Evolutionary conservation across 2,329 filamentous ascomycete species (phyloP).

Genomic region (Ceratocystis harringtonii): DNA sequence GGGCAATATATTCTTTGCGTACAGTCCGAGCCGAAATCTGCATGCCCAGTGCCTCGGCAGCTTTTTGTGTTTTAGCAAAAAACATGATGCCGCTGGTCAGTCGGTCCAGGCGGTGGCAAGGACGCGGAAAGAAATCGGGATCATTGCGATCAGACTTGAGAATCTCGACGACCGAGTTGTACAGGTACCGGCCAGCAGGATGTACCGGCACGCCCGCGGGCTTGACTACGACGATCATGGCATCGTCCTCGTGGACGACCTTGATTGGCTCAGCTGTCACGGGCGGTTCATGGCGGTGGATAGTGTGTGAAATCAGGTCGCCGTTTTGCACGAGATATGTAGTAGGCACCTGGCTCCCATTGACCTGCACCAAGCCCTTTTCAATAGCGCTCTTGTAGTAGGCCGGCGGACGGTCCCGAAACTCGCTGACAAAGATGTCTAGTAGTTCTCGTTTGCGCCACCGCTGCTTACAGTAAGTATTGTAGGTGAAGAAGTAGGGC

Average conservation of each 20-base stretch:
- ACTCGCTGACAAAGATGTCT: conserved; percentile 83
- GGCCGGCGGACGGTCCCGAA: conserved; percentile 68
- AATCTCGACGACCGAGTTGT: conserved; percentile 88
- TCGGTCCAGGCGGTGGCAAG: conserved; percentile 87
- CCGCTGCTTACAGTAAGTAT: conserved; percentile 84
- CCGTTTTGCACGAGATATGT: conserved; percentile 70
- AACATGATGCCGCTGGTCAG: conserved; percentile 98
- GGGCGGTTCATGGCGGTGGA: conserved; percentile 91
- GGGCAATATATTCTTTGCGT: conserved; percentile 86
- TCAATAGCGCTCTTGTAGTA: conserved; percentile 84
- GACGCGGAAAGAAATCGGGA: conserved; percentile 39
- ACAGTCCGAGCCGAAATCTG: conserved; percentile 72
- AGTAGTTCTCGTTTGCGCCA: conserved; percentile 73
- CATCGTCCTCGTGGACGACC: conserved; percentile 79
- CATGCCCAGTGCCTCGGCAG: conserved; percentile 59
- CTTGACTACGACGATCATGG: conserved; percentile 94
- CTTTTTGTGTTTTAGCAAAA: conserved; percentile 70
- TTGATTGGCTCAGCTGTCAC: conserved; percentile 67
- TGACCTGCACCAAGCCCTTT: conserved; percentile 62
- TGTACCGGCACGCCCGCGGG: conserved; percentile 91
- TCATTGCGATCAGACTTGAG: conserved; percentile 58
- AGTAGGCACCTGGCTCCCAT: conserved; percentile 54
- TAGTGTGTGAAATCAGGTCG: conserved; percentile 78
- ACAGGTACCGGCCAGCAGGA: conserved; percentile 86
- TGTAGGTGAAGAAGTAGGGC: conserved; percentile 89